Conservation (phyloP, 345 rosid genomes). For the Excoecaria cochinchinensis region DNA sequence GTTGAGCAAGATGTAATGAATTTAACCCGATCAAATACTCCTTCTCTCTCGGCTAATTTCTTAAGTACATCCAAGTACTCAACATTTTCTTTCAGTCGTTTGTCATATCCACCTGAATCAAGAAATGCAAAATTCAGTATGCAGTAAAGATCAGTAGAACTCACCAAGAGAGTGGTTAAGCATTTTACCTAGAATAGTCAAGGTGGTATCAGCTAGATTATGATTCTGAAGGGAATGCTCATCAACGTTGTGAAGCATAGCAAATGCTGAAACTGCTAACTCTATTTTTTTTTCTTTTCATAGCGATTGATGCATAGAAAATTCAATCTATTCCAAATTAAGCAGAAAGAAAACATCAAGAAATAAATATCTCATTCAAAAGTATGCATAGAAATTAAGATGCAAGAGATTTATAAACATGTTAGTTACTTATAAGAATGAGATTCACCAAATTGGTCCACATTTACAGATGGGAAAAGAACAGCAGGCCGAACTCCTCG, state of each 20-base stretch:
- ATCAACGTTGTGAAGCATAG: conserved; percentile 49
- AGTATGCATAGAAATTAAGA: conserved; percentile 20
- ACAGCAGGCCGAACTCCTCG: conserved; percentile 70
- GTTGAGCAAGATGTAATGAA: conserved; percentile 85
- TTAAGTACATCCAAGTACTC: conserved; percentile 79
- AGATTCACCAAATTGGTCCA: conserved; percentile 70
- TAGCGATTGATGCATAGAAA: conserved; percentile 87
- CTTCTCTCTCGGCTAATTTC: conserved; percentile 60
- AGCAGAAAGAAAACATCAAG: background rate
- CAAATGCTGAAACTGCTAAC: conserved; percentile 85
- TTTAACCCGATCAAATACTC: conserved; percentile 49
- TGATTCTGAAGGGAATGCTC: conserved; percentile 27
- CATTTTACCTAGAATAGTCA: conserved; percentile 72
- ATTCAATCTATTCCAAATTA: conserved; percentile 57
- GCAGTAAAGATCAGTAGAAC: background rate
- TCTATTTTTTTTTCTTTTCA: conserved; percentile 88
- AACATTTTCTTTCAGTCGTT: conserved; percentile 74
- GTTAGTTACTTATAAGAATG: conserved; percentile 49
- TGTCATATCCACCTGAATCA: conserved; percentile 74
- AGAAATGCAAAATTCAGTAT: background rate
- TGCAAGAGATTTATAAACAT: conserved; percentile 33
- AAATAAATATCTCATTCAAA: conserved; percentile 1
- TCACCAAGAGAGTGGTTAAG: background rate
- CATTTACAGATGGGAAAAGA: conserved; percentile 84
- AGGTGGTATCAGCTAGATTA: conserved; percentile 44